phyloP scores from a whole-genome alignment of 2,329 filamentous ascomycete genomes.

The Pseudomassariella vexata region DNA sequence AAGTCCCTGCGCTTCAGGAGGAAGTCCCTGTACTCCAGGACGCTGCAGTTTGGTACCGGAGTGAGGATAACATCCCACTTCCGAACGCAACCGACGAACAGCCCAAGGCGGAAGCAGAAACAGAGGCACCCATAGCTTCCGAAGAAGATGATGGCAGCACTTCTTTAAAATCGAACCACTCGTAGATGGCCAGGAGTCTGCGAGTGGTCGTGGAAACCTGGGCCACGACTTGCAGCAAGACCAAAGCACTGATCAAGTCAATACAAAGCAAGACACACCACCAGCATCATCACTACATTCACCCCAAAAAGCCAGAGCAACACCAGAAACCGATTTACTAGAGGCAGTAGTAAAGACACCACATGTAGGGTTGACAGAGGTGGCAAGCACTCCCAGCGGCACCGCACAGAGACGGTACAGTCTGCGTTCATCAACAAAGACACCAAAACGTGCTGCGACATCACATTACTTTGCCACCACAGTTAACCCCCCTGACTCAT shows the following conservation, averaged over 20 bases:
- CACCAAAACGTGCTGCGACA: conserved; percentile 19
- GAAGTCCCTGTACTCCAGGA: conserved; percentile 3
- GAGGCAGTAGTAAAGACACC: conserved; percentile 25
- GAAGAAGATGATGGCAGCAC: not conserved
- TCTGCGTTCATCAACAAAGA: conserved; percentile 8
- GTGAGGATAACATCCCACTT: conserved; percentile 1
- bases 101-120: not conserved
- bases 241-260: conserved; percentile 33
- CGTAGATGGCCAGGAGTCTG: conserved; percentile 25
- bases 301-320: no score
- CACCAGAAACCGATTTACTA: no score
- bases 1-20: no score
- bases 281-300: no score
- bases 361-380: conserved; percentile 25
- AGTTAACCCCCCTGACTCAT: conserved; percentile 4
- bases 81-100: not conserved
- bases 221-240: conserved; percentile 17
- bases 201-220: conserved; percentile 26
- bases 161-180: conserved; percentile 25
- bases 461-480: conserved; percentile 27
- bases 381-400: conserved; percentile 19
- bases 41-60: conserved; percentile 5
- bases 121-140: not conserved
- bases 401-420: conserved; percentile 3
- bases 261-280: no score